Evolutionary conservation across 805 yeast genomes (phyloP).

Genomic region (Candida coleopterorum): DNA sequence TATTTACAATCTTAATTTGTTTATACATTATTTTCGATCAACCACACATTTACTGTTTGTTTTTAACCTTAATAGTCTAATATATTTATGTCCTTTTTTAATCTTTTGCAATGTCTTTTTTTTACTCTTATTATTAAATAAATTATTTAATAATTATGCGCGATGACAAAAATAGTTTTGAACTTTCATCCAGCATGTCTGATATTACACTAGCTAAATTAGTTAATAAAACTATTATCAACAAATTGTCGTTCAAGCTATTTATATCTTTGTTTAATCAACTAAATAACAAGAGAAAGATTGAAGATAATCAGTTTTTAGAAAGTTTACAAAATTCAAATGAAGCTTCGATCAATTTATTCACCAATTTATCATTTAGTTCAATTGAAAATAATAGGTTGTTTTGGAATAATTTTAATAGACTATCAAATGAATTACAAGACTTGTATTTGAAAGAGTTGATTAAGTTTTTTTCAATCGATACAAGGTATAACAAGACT

Average conservation of each 20-base stretch:
- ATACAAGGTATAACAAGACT: not conserved
- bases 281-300: constrained; percentile 14
- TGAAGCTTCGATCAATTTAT: constrained; percentile 11
- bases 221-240: constrained; percentile 17
- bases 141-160: not conserved
- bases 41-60: too few relatives aligned
- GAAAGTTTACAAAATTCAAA: constrained; percentile 14
- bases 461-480: not conserved
- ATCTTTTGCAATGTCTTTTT: too few relatives aligned
- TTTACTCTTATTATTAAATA: too few relatives aligned
- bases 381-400: constrained; percentile 13
- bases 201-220: constrained; percentile 13
- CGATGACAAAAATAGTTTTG: not conserved
- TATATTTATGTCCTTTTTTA: too few relatives aligned
- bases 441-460: constrained; percentile 10
- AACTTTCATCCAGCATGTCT: not conserved
- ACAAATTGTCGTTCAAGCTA: constrained; percentile 17
- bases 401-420: constrained; percentile 20
- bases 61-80: too few relatives aligned
- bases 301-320: constrained; percentile 3
- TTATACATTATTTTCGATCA: too few relatives aligned
- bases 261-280: constrained; percentile 26
- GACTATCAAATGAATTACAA: constrained; percentile 9
- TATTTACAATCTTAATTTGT: too few relatives aligned
- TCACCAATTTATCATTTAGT: constrained; percentile 16